Base-by-base conservation (phyloP, 805 yeast genomes). In the Yamadazyma laniorum region DNA sequence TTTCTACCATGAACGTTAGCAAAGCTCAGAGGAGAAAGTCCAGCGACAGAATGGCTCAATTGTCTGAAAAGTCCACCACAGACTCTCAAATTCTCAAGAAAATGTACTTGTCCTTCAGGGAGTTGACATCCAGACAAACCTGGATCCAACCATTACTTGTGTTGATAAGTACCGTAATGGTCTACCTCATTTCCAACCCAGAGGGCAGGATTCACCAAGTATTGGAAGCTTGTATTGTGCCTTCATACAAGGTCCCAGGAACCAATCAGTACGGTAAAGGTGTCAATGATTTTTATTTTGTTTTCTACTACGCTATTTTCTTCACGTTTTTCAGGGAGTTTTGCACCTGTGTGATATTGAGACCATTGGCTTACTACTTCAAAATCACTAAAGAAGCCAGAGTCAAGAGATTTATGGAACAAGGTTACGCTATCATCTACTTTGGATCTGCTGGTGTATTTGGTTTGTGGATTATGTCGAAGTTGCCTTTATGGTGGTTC, bases 241-340 rank as follows among this genome's bases (percentile, higher is more conserved):
- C 85, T 11, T 80, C 93, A 0, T 85, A 88, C 55, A 69, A 70
- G 33, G 70, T 80, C 29, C 77, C 70, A 16, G 80, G 75, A 18
- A 72, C 85, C 1, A 75, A 79, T 37, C 78, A 76, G 37, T 93
- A 90, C 58, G 97, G 86, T 18, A 93, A 93, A 63, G 99, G 99
- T 40, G 67, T 57, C 32, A 79, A 80, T 52, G 99, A 93, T 63
- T 75, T 89, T 48, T 72, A 72, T 16, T 93, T 89, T 66, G 86
- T 91, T 12, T 70, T 72, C 14, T 88, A 78, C 58, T 81, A 86
- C 65, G 85, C 91, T 74, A 61, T 93, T 26, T 81, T 89, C 51
- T 90, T 93, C 75, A 85, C 96, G 0, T 93, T 91, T 57, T 69
- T 79, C 48, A 79, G 99, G 53, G 99, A 93, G 62, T 91, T 93